These are phyloP conservation scores for Calocybe gambosa DNA, from an alignment of 1,284 basidiomycete species.

Conservation along the genomic window DNA sequence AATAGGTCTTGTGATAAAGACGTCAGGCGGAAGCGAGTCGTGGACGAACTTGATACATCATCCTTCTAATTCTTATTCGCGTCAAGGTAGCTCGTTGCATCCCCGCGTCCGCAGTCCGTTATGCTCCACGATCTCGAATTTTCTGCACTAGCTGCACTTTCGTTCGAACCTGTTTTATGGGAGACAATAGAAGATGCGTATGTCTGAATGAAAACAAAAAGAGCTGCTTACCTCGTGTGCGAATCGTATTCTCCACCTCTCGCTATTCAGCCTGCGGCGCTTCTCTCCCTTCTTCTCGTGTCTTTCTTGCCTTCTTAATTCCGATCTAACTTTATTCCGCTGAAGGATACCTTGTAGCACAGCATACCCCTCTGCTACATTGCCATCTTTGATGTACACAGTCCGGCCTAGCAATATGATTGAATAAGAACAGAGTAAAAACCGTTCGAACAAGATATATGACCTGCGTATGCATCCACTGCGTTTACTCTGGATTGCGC, in stretches of 20 bases:
- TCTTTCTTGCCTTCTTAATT: constrained; percentile 44
- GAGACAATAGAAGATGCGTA: constrained; percentile 13
- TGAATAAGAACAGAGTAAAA: neutral
- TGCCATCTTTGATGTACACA: constrained; percentile 32
- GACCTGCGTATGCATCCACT: constrained; percentile 37
- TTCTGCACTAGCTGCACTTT: constrained; percentile 51
- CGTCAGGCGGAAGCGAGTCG: neutral
- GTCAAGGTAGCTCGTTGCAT: neutral
- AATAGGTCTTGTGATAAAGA: neutral
- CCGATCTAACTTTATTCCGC: constrained; percentile 50
- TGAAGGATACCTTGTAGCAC: constrained; percentile 46
- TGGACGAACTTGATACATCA: neutral
- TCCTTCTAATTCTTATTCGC: neutral
- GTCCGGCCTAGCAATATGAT: constrained; percentile 39
- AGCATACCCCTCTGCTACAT: constrained; percentile 38
- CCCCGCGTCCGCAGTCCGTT: constrained; percentile 10
- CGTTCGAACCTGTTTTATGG: constrained; percentile 49
- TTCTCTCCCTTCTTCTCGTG: constrained; percentile 72
- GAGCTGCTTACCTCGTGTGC: constrained; percentile 50
- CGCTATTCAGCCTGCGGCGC: constrained; percentile 54
- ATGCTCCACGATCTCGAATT: constrained; percentile 49
- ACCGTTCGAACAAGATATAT: constrained; percentile 4
- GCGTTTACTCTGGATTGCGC: constrained; percentile 19
- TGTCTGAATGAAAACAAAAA: constrained; percentile 2
- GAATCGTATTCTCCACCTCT: constrained; percentile 64